Evolutionary conservation across 2,329 filamentous ascomycete species (phyloP).

Genomic region (Nannizziopsis arthrosporioides): DNA sequence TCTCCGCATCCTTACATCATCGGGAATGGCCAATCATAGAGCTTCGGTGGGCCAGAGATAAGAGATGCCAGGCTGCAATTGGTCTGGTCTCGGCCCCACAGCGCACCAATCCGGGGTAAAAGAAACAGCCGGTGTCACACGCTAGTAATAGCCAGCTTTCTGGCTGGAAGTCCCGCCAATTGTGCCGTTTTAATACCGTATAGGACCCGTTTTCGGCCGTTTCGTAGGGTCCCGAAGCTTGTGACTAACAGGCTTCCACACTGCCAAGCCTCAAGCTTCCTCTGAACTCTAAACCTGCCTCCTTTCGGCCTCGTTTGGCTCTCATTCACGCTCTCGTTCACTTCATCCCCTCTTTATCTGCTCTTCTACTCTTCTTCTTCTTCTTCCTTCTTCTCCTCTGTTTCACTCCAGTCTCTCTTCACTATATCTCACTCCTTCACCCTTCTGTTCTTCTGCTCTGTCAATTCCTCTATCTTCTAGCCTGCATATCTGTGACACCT

Average conservation of each 20-base stretch:
- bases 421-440: background rate
- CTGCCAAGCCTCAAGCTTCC: too few relatives aligned
- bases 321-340: background rate
- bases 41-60: background rate
- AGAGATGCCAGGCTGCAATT: background rate
- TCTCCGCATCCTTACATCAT: background rate
- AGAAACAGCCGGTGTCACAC: background rate
- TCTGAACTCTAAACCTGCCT: too few relatives aligned
- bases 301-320: too few relatives aligned
- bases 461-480: background rate
- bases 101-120: slow-evolving; percentile 3
- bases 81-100: background rate
- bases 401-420: background rate
- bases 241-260: too few relatives aligned
- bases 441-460: background rate
- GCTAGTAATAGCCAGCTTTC: slow-evolving; percentile 1
- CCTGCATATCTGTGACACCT: background rate
- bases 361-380: background rate
- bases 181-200: background rate
- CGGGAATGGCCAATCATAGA: background rate
- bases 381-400: background rate
- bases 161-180: background rate
- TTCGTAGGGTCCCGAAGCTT: too few relatives aligned
- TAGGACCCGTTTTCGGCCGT: background rate
- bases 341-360: background rate